Conservation (phyloP, 2,329 filamentous ascomycete species). For the Xylariaceae sp. region DNA sequence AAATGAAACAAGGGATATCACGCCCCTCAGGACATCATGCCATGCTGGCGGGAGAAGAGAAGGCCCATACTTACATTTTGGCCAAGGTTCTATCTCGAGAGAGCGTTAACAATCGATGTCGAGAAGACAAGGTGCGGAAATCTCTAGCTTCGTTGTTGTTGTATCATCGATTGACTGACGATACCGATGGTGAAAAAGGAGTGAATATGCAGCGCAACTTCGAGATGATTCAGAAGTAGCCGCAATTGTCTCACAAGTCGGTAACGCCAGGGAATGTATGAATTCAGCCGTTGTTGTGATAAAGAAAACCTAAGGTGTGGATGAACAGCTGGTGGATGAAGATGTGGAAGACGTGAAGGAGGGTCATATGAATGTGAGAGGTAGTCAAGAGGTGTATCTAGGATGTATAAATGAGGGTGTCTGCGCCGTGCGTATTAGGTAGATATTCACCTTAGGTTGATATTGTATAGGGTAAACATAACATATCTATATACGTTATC, state of each 20-base stretch:
- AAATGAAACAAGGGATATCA: conserved; percentile 29
- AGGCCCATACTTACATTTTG: neutral
- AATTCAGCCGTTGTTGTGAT: neutral
- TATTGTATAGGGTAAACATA: no score
- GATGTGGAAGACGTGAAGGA: neutral
- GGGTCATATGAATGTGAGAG: neutral
- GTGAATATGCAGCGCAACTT: conserved; percentile 19
- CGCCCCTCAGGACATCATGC: neutral
- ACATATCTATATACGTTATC: no score
- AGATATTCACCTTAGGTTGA: no score
- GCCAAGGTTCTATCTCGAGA: conserved; percentile 1
- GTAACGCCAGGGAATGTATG: conserved; percentile 2
- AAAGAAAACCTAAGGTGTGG: conserved; percentile 1
- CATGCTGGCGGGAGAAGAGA: neutral
- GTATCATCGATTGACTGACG: neutral
- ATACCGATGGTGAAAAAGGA: conserved; percentile 12
- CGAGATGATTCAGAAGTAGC: conserved; percentile 10
- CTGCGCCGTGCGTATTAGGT: no score
- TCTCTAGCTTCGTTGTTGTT: conserved; percentile 13
- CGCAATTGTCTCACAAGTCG: conserved; percentile 20
- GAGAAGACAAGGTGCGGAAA: neutral
- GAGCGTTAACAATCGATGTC: neutral
- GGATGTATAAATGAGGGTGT: no score
- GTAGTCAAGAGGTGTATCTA: neutral
- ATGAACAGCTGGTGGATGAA: neutral